Conservation (phyloP, 1,284 basidiomycete genomes). For the Boletellus deceptivus region DNA sequence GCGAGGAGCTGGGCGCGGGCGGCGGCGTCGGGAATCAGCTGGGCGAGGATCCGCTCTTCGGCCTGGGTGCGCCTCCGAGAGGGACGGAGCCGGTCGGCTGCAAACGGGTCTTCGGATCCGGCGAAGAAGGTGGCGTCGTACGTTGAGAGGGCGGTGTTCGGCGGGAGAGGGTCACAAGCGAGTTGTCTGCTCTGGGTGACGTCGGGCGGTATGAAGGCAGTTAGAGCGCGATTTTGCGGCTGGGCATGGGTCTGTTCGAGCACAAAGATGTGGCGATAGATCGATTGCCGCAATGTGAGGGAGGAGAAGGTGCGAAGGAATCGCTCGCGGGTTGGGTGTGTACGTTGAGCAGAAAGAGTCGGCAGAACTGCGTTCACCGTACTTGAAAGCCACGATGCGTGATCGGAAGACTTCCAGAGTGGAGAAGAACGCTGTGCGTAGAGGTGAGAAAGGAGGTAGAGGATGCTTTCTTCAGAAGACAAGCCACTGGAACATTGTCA, state of each 20-base stretch:
- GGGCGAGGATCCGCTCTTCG: conserved; percentile 51
- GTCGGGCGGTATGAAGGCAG: conserved; percentile 67
- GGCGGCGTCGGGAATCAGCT: conserved; percentile 54
- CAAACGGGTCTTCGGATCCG: conserved; percentile 54
- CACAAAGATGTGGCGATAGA: conserved; percentile 76
- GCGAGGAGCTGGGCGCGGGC: conserved; percentile 56
- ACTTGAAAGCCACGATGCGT: conserved; percentile 67
- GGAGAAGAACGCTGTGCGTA: conserved; percentile 76
- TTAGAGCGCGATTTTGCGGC: conserved; percentile 43
- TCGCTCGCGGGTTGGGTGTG: conserved; percentile 36
- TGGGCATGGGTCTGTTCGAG: conserved; percentile 55
- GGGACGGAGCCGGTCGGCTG: conserved; percentile 24
- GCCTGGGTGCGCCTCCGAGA: conserved; percentile 41
- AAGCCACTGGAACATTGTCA: conserved; percentile 35
- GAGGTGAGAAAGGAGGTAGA: conserved; percentile 78
- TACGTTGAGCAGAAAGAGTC: conserved; percentile 34
- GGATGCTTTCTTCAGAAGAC: conserved; percentile 41
- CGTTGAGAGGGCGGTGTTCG: conserved; percentile 50
- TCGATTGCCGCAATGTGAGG: conserved; percentile 45
- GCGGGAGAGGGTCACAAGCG: conserved; percentile 82
- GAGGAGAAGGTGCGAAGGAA: conserved; percentile 47
- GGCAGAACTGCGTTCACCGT: conserved; percentile 47
- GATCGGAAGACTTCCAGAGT: conserved; percentile 76
- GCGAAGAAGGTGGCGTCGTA: conserved; percentile 77
- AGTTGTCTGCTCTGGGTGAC: conserved; percentile 53